Base-by-base conservation (phyloP, 176 grass and related monocot genomes). In the Canna indica region DNA sequence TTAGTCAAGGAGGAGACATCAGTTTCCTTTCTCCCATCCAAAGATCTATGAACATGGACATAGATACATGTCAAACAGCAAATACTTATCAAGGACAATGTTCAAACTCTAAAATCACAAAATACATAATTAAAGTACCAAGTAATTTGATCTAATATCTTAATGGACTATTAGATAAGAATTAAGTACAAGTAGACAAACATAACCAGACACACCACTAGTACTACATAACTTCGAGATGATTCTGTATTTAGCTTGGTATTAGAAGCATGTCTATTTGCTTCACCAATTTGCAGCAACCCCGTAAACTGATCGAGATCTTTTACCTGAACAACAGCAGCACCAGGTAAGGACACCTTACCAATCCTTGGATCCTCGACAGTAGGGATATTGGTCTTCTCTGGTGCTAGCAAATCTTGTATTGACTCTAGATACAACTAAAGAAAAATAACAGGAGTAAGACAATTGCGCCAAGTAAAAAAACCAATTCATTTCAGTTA, bases 191-290 rank as follows among this genome's bases (percentile, higher is more conserved):
- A 32, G 28, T 22, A 24, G 42, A 41, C 36, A 57, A 53, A 71
- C 38, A 60, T 80, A 77, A 22, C 46, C 9, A 35, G 75, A 76
- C 88, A 54, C 81, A 96, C 91, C 83, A 86, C 76, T 76, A 96
- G 75, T 64, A 96, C 84, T 72, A 96, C n/a, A n/a, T n/a, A n/a
- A n/a, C n/a, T n/a, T n/a, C n/a, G n/a, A n/a, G n/a, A n/a, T n/a
- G n/a, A n/a, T 64, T 96, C 92, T 15, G 88, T 96, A 77, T 96
- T 96, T 66, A 96, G 85, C 73, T 91, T 96, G 59, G 92, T 96
- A 82, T 96, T 91, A 13, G 92, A 81, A 82, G 92, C 92, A 88
- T 85, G 78, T 46, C 92, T 81, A 75, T 96, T 96, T 57, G 81
- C 69, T 82, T 91, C 92, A 60, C 88, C 88, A 85, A 83, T 80